A percentile compares a stretch with the other conserved stretches of the same genome.
These are phyloP conservation scores for Scheffersomyces coipomensis DNA, from an alignment of 805 yeast genomes.

Conservation along the genomic window DNA sequence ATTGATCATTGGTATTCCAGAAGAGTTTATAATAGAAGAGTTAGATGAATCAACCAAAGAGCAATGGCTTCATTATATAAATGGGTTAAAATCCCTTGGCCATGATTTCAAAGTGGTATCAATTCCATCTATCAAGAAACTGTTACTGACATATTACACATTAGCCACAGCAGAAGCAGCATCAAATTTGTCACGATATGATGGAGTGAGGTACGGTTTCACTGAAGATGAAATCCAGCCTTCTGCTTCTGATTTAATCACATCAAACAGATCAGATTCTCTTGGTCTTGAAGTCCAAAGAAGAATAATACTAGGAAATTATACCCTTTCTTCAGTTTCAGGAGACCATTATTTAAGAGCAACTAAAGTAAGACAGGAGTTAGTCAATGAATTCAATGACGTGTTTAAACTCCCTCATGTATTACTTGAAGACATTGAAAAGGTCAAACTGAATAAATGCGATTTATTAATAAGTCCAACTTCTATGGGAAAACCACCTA, in stretches of 20 bases:
- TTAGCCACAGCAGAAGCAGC: slow-evolving; percentile 92
- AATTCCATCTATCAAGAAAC: slow-evolving; percentile 61
- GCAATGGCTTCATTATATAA: slow-evolving; percentile 48
- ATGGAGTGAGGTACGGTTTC: slow-evolving; percentile 83
- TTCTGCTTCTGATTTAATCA: slow-evolving; percentile 13
- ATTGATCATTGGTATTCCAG: slow-evolving; percentile 68
- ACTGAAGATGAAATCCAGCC: slow-evolving; percentile 28
- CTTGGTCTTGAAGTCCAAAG: slow-evolving; percentile 85
- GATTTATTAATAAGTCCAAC: slow-evolving; percentile 81
- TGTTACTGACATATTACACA: slow-evolving; percentile 83
- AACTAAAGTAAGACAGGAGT: slow-evolving; percentile 54
- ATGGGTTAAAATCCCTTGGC: slow-evolving; percentile 44
- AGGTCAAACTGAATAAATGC: slow-evolving; percentile 28
- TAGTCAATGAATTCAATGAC: slow-evolving; percentile 65
- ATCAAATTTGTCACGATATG: slow-evolving; percentile 85
- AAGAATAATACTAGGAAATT: slow-evolving; percentile 83
- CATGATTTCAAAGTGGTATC: slow-evolving; percentile 62
- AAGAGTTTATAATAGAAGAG: slow-evolving; percentile 61
- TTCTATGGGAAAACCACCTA: slow-evolving; percentile 55
- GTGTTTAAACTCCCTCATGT: slow-evolving; percentile 57
- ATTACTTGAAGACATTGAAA: slow-evolving; percentile 5
- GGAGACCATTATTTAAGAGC: slow-evolving; percentile 78
- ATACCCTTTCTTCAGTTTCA: slow-evolving; percentile 75
- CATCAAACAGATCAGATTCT: slow-evolving; percentile 56
- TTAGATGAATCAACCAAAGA: slow-evolving; percentile 46